Conservation (phyloP, 1,284 basidiomycete species). For the Ceratobasidium sp. region DNA sequence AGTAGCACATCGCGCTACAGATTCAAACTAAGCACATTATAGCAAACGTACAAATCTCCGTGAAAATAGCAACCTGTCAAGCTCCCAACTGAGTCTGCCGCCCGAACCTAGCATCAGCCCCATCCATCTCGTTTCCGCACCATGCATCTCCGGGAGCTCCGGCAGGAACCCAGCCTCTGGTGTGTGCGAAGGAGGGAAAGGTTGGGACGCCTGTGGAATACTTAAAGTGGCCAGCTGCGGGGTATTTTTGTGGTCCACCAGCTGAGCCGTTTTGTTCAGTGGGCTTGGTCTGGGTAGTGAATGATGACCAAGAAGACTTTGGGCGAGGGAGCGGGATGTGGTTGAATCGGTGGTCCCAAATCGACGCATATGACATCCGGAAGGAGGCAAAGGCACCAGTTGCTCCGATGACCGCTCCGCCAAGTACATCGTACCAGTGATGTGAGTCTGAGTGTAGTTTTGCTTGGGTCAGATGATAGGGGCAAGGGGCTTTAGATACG, state of each 20-base stretch:
- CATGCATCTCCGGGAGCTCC: conserved; percentile 41
- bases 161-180: conserved; percentile 8
- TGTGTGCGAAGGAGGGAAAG: conserved; percentile 38
- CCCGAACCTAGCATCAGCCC: conserved; percentile 19
- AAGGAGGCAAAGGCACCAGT: conserved; percentile 36
- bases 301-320: conserved; percentile 36
- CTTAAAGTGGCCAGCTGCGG: conserved; percentile 7
- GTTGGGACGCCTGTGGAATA: neutral
- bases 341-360: conserved; percentile 45
- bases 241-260: neutral
- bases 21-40: neutral
- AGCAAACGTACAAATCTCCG: neutral
- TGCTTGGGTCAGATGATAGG: neutral
- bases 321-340: conserved; percentile 44
- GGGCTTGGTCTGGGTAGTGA: neutral
- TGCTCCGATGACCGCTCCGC: conserved; percentile 39
- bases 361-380: conserved; percentile 45
- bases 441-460: conserved; percentile 24
- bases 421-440: conserved; percentile 46
- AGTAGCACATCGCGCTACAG: too few species aligned
- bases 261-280: neutral
- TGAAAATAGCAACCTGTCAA: neutral
- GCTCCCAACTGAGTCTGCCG: conserved; percentile 20
- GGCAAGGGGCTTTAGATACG: neutral
- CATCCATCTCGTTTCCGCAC: conserved; percentile 4